phyloP scores from a whole-genome alignment of 2,329 filamentous ascomycete species.

The Sporothrix variecibatus region DNA sequence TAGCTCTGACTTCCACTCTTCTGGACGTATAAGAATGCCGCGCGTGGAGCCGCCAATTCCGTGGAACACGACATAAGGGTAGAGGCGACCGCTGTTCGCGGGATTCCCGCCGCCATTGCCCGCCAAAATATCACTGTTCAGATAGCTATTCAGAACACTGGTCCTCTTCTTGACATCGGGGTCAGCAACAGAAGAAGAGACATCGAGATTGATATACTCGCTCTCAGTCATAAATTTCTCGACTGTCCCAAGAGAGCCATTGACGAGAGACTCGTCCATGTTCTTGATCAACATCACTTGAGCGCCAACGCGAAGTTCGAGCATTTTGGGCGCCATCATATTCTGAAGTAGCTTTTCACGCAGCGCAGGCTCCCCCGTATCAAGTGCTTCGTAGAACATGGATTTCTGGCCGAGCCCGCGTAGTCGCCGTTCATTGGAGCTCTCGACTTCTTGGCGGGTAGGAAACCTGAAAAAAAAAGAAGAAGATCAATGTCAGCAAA shows the following conservation, averaged over 20 bases:
- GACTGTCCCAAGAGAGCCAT: conserved; percentile 88
- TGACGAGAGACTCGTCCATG: conserved; percentile 89
- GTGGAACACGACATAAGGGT: conserved; percentile 82
- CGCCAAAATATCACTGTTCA: conserved; percentile 37
- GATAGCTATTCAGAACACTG: conserved; percentile 49
- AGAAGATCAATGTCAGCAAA: background rate
- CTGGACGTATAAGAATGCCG: conserved; percentile 77
- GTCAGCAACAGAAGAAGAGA: conserved; percentile 32
- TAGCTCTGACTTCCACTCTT: conserved; percentile 96
- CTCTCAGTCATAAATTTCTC: conserved; percentile 67
- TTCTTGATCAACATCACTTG: conserved; percentile 99
- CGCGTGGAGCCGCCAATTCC: conserved; percentile 75
- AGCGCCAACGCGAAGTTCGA: conserved; percentile 85
- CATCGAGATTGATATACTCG: conserved; percentile 40
- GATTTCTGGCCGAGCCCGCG: conserved; percentile 67
- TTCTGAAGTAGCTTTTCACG: conserved; percentile 80
- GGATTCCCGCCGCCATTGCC: conserved; percentile 41
- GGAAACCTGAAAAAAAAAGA: conserved; percentile 61
- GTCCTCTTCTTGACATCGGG: conserved; percentile 59
- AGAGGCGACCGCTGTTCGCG: conserved; percentile 52
- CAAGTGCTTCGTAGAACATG: conserved; percentile 67
- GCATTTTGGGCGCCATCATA: conserved; percentile 85
- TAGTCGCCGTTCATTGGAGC: conserved; percentile 77
- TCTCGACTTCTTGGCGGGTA: conserved; percentile 84
- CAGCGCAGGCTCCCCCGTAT: conserved; percentile 70